Evolutionary conservation across 768 basidiomycete genomes (phyloP).

Genomic region (Mrakia blollopis): DNA sequence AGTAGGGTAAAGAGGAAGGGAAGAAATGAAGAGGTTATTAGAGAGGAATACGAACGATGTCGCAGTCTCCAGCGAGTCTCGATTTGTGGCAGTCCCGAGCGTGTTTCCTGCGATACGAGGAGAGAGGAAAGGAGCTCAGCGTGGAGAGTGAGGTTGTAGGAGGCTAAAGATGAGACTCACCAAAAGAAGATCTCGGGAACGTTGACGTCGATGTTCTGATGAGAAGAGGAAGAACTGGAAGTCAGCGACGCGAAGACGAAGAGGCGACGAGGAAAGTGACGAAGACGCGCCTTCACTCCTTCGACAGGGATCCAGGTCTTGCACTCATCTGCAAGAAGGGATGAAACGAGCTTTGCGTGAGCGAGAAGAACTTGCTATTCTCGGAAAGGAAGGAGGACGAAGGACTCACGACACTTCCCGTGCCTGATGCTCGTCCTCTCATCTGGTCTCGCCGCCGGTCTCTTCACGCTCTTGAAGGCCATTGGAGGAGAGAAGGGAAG

Average conservation of each 20-base stretch:
- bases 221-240: not conserved
- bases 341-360: too few species aligned
- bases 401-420: slow-evolving; percentile 57
- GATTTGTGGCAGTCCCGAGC: slow-evolving; percentile 24
- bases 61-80: slow-evolving; percentile 6
- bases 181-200: slow-evolving; percentile 30
- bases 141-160: not conserved
- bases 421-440: slow-evolving; percentile 60
- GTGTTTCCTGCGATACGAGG: not conserved
- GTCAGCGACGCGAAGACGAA: not conserved
- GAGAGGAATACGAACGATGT: slow-evolving; percentile 17
- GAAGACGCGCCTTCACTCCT: slow-evolving; percentile 60
- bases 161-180: not conserved
- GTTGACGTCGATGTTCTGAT: slow-evolving; percentile 7
- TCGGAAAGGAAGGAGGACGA: not conserved
- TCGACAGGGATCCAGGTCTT: slow-evolving; percentile 65
- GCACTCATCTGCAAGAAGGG: slow-evolving; percentile 53
- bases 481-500: slow-evolving; percentile 73
- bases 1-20: not conserved
- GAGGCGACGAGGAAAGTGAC: too few species aligned
- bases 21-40: not conserved
- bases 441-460: slow-evolving; percentile 49
- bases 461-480: slow-evolving; percentile 52
- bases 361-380: not conserved
- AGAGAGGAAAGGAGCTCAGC: not conserved